Percentiles rank a stretch among this genome's conserved stretches.
These are phyloP conservation scores for Solanum virginianum DNA, from an alignment of 257 asterid species.

Conservation along the genomic window DNA sequence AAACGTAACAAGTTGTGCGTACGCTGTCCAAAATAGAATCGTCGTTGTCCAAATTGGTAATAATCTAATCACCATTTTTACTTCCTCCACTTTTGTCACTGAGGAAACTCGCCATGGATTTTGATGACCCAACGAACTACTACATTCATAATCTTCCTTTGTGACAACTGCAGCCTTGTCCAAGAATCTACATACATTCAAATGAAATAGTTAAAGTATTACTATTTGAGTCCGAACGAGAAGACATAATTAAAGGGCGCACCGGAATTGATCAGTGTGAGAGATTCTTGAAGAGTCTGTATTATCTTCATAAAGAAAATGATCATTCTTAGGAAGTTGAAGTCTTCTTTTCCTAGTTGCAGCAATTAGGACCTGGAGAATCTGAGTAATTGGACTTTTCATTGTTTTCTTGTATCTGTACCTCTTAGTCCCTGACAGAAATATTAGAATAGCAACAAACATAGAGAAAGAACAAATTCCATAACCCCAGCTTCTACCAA, in stretches of 20 bases:
- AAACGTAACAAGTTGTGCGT: conserved; percentile 34
- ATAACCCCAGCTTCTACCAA: conserved; percentile 24
- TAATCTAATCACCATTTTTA: conserved; percentile 25
- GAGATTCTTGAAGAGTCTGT: conserved; percentile 11
- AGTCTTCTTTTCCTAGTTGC: conserved; percentile 23
- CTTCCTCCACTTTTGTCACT: conserved; percentile 33
- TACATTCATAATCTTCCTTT: conserved; percentile 9
- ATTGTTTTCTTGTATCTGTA: conserved; percentile 25
- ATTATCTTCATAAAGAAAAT: conserved; percentile 11
- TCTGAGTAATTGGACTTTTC: conserved; percentile 24
- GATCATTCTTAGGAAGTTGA: conserved; percentile 8
- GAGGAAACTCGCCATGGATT: conserved; percentile 27
- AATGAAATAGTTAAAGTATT: too few species aligned
- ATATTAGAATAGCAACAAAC: conserved; percentile 18
- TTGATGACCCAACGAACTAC: background rate
- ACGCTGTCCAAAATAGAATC: conserved; percentile 27
- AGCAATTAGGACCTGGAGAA: conserved; percentile 18
- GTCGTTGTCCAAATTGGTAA: conserved; percentile 34
- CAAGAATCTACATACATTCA: conserved; percentile 9
- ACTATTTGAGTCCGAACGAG: too few species aligned
- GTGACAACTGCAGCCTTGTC: conserved; percentile 35
- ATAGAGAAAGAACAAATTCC: conserved; percentile 33
- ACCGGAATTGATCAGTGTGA: conserved; percentile 21
- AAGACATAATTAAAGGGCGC: background rate
- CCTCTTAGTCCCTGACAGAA: conserved; percentile 15